A percentile compares a stretch with the other conserved stretches of the same genome.
phyloP scores from a whole-genome alignment of 1,284 basidiomycete species.

The Takashimella koratensis region DNA sequence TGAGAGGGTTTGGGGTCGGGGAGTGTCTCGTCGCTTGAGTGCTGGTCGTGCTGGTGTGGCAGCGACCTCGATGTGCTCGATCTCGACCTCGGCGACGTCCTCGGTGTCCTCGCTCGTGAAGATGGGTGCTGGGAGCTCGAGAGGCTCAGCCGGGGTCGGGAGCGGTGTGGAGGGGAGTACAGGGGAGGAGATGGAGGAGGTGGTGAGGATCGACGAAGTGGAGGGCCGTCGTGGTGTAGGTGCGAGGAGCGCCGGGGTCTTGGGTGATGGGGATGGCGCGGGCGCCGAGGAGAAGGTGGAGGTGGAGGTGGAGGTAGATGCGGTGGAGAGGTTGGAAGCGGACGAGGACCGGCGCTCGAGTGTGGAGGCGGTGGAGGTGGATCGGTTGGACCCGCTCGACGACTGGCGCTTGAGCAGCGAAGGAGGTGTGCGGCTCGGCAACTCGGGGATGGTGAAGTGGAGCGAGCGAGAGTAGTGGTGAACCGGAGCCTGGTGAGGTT shows the following conservation, averaged over 20 bases:
- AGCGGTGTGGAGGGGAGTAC: slow-evolving; percentile 1
- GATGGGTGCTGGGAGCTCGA: not conserved
- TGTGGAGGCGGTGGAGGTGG: slow-evolving; percentile 5
- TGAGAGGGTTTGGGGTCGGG: slow-evolving; percentile 5
- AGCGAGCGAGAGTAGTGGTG: slow-evolving; percentile 7
- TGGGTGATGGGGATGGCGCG: not conserved
- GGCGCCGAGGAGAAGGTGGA: not conserved
- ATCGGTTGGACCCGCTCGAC: not conserved
- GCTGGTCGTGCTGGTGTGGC: slow-evolving; percentile 8
- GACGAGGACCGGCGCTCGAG: slow-evolving; percentile 2
- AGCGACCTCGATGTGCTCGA: not conserved
- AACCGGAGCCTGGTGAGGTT: too few species aligned
- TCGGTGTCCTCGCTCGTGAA: not conserved
- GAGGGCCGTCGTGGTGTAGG: not conserved
- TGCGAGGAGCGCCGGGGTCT: not conserved
- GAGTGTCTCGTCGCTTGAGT: slow-evolving; percentile 18
- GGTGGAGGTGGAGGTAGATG: not conserved
- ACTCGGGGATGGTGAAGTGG: slow-evolving; percentile 31
- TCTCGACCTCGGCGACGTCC: not conserved
- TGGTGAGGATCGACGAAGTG: not conserved
- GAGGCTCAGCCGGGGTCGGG: not conserved
- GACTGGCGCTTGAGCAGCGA: slow-evolving; percentile 29
- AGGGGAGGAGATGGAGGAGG: slow-evolving; percentile 3
- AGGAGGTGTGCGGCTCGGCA: slow-evolving; percentile 30
- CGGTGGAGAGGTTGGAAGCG: slow-evolving; percentile 4